Evolutionary conservation across 352 stramenopile species (phyloP).

Genomic region (Pythium brachiatum): DNA sequence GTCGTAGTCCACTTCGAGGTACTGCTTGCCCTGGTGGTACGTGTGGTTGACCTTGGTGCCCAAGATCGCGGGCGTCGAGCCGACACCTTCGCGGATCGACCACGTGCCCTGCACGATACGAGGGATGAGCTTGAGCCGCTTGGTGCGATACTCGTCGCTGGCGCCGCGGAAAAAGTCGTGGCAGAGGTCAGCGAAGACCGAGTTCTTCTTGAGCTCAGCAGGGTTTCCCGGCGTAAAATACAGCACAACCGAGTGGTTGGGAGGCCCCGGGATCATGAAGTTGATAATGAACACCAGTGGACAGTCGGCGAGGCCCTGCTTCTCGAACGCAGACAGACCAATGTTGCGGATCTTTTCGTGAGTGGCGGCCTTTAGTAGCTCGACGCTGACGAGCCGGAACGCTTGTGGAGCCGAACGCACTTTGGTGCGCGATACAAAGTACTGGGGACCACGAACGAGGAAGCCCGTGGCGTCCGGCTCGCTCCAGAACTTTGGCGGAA

Average conservation of each 20-base stretch:
- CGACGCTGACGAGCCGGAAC: constrained; percentile 63
- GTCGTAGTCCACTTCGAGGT: constrained; percentile 78
- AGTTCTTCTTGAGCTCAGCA: constrained; percentile 55
- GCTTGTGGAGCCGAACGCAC: constrained; percentile 54
- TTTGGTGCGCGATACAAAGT: constrained; percentile 62
- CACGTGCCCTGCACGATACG: constrained; percentile 88
- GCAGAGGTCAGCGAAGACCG: constrained; percentile 66
- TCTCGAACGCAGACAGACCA: constrained; percentile 65
- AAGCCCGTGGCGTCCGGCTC: constrained; percentile 67
- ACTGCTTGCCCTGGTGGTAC: constrained; percentile 69
- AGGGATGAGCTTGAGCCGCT: constrained; percentile 90
- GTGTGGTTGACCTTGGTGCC: constrained; percentile 87
- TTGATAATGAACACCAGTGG: constrained; percentile 79
- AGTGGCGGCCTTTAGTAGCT: constrained; percentile 46
- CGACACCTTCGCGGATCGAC: constrained; percentile 84
- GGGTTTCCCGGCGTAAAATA: constrained; percentile 77
- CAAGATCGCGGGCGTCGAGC: constrained; percentile 87
- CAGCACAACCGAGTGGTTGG: constrained; percentile 66
- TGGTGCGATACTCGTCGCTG: constrained; percentile 65
- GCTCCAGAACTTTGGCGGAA: constrained; percentile 80
- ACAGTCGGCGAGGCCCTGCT: constrained; percentile 36
- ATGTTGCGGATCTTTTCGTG: constrained; percentile 58
- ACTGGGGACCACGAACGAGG: constrained; percentile 62
- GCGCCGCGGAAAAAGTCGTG: constrained; percentile 55
- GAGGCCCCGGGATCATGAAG: constrained; percentile 72